Conservation (phyloP, 176 grass and related monocot genomes). For the Carex scoparia region DNA sequence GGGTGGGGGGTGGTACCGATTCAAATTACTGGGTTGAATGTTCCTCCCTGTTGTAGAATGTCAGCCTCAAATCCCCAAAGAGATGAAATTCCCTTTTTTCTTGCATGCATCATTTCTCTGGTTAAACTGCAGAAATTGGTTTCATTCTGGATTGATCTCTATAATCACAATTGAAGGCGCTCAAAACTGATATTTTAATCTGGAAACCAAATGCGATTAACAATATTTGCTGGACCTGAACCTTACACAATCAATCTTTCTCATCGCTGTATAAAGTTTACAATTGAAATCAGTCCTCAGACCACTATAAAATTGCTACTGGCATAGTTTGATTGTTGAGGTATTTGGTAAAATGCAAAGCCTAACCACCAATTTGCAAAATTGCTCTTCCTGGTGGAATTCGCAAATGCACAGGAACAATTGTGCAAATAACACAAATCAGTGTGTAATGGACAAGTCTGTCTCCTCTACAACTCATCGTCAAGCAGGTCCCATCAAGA, state of each 20-base stretch:
- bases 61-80: neutral
- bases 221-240: neutral
- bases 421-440: constrained; percentile 10
- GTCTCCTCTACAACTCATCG: constrained; percentile 52
- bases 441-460: constrained; percentile 36
- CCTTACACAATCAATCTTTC: constrained; percentile 8
- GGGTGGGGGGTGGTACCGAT: neutral
- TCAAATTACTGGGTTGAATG: too few species aligned
- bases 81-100: neutral
- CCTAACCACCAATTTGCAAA: constrained; percentile 4
- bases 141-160: neutral
- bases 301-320: neutral
- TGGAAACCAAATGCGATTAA: neutral
- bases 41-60: too few species aligned
- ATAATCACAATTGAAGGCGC: too few species aligned
- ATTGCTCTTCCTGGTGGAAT: constrained; percentile 16
- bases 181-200: neutral
- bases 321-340: constrained; percentile 16
- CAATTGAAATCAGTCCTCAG: neutral
- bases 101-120: constrained; percentile 24
- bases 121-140: neutral
- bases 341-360: constrained; percentile 5
- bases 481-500: constrained; percentile 57
- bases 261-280: constrained; percentile 5
- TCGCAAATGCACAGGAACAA: constrained; percentile 2